Conservation (phyloP, 2,329 filamentous ascomycete species). For the Leptographium lundbergii region DNA sequence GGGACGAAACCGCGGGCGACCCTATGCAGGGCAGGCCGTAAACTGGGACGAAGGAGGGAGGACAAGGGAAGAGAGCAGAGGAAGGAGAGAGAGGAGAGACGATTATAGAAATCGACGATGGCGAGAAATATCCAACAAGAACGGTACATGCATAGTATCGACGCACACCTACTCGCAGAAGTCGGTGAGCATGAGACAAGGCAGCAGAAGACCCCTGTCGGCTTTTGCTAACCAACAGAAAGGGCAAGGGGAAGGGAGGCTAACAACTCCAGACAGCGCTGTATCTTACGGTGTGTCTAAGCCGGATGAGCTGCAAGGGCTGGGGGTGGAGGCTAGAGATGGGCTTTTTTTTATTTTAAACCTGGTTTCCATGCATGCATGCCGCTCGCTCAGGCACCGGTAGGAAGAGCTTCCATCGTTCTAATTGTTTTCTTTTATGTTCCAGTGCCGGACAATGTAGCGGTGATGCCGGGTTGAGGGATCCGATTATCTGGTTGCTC, state of each 20-base stretch:
- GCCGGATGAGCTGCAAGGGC: neutral
- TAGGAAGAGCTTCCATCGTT: neutral
- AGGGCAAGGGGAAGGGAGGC: neutral
- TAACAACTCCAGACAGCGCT: neutral
- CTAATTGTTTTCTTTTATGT: neutral
- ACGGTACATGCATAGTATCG: neutral
- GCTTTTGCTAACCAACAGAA: neutral
- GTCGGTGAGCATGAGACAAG: conserved; percentile 22
- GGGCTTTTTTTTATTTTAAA: neutral
- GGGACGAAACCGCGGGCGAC: neutral
- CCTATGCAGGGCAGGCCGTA: neutral
- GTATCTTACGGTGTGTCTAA: conserved; percentile 1
- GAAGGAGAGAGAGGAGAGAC: neutral
- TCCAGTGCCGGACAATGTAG: neutral
- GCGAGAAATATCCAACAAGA: too few relatives aligned
- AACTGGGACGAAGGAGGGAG: neutral
- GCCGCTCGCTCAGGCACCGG: neutral
- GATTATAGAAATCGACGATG: conserved; percentile 2
- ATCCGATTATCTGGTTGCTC: neutral
- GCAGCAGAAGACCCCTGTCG: conserved; percentile 1
- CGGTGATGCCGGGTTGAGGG: neutral
- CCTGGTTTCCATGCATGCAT: neutral
- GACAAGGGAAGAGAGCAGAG: neutral
- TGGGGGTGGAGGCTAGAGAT: neutral
- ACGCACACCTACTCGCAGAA: conserved; percentile 10